A percentile compares a stretch with the other conserved stretches of the same genome.
Evolutionary conservation across 2,329 filamentous ascomycete species (phyloP).

Genomic region (Xylariaceae sp.): DNA sequence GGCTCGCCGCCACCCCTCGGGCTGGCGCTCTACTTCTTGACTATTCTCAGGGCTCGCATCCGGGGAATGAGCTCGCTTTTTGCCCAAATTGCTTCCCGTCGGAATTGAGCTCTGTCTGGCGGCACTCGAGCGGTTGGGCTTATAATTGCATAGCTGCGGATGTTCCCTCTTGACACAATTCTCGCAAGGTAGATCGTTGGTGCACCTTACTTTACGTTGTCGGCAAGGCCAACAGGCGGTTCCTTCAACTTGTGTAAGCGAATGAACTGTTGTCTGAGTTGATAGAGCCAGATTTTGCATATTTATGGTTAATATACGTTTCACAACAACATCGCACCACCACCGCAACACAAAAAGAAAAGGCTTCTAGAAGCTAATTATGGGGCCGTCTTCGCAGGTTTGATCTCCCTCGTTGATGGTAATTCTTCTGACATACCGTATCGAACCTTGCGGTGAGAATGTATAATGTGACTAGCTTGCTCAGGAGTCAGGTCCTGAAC

Average conservation of each 20-base stretch:
- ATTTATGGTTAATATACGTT: background rate
- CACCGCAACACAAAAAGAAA: background rate
- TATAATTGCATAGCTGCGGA: constrained; percentile 69
- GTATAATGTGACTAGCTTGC: constrained; percentile 71
- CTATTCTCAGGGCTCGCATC: constrained; percentile 46
- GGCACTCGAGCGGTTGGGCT: constrained; percentile 60
- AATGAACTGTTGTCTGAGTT: constrained; percentile 17
- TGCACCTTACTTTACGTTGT: constrained; percentile 72
- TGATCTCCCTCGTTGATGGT: background rate
- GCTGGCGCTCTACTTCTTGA: constrained; percentile 45
- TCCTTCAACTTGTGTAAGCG: constrained; percentile 47
- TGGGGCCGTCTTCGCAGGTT: constrained; percentile 4
- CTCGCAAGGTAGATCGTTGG: constrained; percentile 71
- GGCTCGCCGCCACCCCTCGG: constrained; percentile 41
- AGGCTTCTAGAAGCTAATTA: background rate
- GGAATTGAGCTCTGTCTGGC: constrained; percentile 44
- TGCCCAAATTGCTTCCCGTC: constrained; percentile 36
- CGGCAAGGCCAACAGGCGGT: constrained; percentile 72
- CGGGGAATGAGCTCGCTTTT: constrained; percentile 53
- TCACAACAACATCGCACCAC: background rate
- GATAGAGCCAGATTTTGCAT: constrained; percentile 4
- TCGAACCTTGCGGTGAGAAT: constrained; percentile 71
- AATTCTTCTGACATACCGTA: constrained; percentile 59
- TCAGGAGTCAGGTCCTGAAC: constrained; percentile 67
- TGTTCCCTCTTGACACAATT: constrained; percentile 72